Evolutionary conservation across 2,329 filamentous ascomycete genomes (phyloP).

Genomic region (Venturia nashicola): DNA sequence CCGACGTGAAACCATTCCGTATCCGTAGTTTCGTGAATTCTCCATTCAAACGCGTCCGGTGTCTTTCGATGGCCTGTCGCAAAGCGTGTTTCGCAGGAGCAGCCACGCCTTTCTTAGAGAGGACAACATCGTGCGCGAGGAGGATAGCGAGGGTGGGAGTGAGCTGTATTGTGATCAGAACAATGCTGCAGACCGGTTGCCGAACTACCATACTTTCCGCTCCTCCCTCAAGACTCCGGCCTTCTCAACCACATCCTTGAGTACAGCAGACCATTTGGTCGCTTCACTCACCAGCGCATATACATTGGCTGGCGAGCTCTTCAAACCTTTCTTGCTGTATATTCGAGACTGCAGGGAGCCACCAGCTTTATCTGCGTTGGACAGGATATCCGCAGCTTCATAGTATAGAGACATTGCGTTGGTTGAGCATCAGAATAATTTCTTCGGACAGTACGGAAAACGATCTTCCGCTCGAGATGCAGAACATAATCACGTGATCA

Average conservation of each 20-base stretch:
- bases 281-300: slow-evolving; percentile 81
- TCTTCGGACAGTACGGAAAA: neutral
- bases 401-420: slow-evolving; percentile 80
- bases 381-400: slow-evolving; percentile 69
- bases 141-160: slow-evolving; percentile 69
- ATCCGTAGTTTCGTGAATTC: slow-evolving; percentile 75
- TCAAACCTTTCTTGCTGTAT: slow-evolving; percentile 60
- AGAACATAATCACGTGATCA: too few relatives aligned
- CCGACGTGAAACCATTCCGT: slow-evolving; percentile 52
- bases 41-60: slow-evolving; percentile 68
- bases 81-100: slow-evolving; percentile 70
- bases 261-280: slow-evolving; percentile 76
- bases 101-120: slow-evolving; percentile 71
- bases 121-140: slow-evolving; percentile 72
- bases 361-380: slow-evolving; percentile 48
- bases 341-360: slow-evolving; percentile 81
- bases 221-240: slow-evolving; percentile 66
- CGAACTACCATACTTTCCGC: slow-evolving; percentile 53
- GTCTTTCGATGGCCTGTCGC: slow-evolving; percentile 59
- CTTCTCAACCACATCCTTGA: slow-evolving; percentile 83
- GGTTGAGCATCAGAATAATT: neutral
- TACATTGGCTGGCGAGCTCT: slow-evolving; percentile 67
- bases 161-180: slow-evolving; percentile 41
- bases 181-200: neutral
- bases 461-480: too few relatives aligned